Conservation (phyloP, 768 basidiomycete species). For the Boletus pseudopeckii region DNA sequence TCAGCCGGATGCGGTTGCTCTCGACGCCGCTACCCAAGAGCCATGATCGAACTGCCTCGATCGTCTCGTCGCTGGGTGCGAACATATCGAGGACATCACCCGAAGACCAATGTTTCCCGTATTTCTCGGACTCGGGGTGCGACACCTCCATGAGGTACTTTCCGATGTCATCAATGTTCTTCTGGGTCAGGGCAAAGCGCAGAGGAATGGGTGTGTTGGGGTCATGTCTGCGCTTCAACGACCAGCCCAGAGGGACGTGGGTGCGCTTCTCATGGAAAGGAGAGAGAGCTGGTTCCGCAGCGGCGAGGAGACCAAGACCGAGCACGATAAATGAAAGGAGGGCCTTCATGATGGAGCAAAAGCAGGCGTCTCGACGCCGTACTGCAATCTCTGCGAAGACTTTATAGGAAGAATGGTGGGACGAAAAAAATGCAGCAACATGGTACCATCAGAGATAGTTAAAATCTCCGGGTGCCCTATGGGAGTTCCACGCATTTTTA, state of each 20-base stretch:
- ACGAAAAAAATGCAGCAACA: conserved; percentile 3
- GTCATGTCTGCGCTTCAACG: conserved; percentile 35
- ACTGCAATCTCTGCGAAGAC: background rate
- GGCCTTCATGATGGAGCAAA: conserved; percentile 12
- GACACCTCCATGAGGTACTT: conserved; percentile 33
- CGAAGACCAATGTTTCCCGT: conserved; percentile 33
- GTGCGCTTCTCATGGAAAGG: conserved; percentile 40
- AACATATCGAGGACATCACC: conserved; percentile 28
- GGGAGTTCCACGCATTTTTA: conserved; percentile 3
- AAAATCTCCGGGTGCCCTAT: background rate
- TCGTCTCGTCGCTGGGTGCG: conserved; percentile 24
- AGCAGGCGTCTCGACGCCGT: background rate
- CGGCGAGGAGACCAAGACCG: conserved; percentile 16
- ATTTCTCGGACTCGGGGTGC: conserved; percentile 31
- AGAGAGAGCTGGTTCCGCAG: conserved; percentile 17
- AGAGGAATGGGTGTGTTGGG: conserved; percentile 27
- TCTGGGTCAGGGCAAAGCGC: conserved; percentile 33
- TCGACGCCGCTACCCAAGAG: conserved; percentile 25
- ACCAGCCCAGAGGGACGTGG: conserved; percentile 36
- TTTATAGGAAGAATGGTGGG: conserved; percentile 11
- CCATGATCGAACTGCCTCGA: conserved; percentile 29
- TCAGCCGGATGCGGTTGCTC: conserved; percentile 18
- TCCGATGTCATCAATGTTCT: conserved; percentile 28
- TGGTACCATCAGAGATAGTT: conserved; percentile 1
- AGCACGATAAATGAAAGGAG: conserved; percentile 15